Evolutionary conservation across 2,329 filamentous ascomycete genomes (phyloP).

Genomic region (Arthrinium phaeospermum): DNA sequence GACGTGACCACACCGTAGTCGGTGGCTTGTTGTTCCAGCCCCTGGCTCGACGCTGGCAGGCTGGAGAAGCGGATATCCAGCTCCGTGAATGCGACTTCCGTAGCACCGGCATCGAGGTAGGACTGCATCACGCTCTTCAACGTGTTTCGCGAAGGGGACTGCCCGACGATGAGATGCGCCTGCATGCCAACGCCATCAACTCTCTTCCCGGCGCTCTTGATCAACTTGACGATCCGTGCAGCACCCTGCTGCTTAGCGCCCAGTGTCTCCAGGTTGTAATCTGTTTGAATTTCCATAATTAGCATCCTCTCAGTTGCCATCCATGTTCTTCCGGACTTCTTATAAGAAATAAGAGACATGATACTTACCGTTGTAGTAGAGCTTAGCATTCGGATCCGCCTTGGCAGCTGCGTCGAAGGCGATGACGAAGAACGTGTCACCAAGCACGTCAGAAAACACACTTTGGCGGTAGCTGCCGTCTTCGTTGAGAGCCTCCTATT

Average conservation of each 20-base stretch:
- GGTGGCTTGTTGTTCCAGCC: conserved; percentile 45
- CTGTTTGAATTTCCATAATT: background rate
- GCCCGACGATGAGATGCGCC: conserved; percentile 62
- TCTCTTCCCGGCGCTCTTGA: conserved; percentile 55
- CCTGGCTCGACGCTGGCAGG: conserved; percentile 49
- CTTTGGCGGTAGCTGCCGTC: conserved; percentile 57
- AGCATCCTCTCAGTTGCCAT: background rate
- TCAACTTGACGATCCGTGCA: conserved; percentile 49
- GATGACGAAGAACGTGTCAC: conserved; percentile 60
- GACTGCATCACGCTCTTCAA: conserved; percentile 52
- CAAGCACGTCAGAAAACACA: conserved; percentile 62
- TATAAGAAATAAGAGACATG: too few relatives aligned
- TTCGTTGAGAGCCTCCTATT: conserved; percentile 60
- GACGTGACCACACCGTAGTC: conserved; percentile 47
- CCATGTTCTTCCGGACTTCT: background rate
- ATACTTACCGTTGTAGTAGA: conserved; percentile 52
- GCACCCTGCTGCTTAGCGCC: conserved; percentile 52
- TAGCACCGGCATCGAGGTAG: conserved; percentile 55
- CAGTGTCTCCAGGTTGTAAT: conserved; percentile 65
- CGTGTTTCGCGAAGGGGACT: conserved; percentile 49
- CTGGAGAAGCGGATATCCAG: conserved; percentile 60
- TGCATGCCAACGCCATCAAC: conserved; percentile 70
- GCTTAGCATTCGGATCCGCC: conserved; percentile 61
- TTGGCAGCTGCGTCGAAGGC: conserved; percentile 62
- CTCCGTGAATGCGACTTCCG: conserved; percentile 66